Evolutionary conservation across 257 asterid genomes (phyloP).

Genomic region (Craterostigma plantagineum): DNA sequence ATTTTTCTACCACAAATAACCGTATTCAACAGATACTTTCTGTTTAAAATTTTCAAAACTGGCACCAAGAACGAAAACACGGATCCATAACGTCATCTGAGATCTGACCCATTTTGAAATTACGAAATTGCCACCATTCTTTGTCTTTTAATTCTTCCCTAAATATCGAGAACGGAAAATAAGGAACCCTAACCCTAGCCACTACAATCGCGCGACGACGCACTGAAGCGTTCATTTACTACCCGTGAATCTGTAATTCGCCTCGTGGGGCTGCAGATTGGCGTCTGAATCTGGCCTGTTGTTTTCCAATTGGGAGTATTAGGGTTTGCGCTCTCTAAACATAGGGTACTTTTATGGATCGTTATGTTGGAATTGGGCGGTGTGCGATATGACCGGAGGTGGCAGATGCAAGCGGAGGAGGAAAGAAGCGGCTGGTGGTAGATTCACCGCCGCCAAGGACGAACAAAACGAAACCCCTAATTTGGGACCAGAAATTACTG

Average conservation of each 20-base stretch:
- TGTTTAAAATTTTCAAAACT: too few relatives aligned
- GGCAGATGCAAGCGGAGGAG: constrained; percentile 49
- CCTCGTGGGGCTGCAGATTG: background rate
- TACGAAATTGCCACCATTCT: too few relatives aligned
- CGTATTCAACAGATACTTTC: too few relatives aligned
- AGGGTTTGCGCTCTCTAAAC: constrained; percentile 20
- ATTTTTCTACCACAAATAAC: too few relatives aligned
- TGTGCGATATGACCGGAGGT: constrained; percentile 43
- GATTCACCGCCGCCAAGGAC: constrained; percentile 30
- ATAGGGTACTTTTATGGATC: constrained; percentile 34
- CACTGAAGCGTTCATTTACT: constrained; percentile 9
- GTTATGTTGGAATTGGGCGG: constrained; percentile 30
- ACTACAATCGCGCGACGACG: constrained; percentile 14
- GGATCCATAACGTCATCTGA: too few relatives aligned
- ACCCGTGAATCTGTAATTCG: background rate
- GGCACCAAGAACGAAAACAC: too few relatives aligned
- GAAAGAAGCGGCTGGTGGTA: constrained; percentile 43
- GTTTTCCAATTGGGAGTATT: constrained; percentile 7
- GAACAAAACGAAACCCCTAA: constrained; percentile 28
- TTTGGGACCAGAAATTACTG: constrained; percentile 27
- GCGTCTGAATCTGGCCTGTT: constrained; percentile 12
- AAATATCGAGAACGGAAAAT: constrained; percentile 10
- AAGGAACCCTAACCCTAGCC: constrained; percentile 78
- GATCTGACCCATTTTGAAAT: too few relatives aligned
- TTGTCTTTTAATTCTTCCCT: too few relatives aligned